Evolutionary conservation across 108 stramenopile species (phyloP).

Genomic region (Cyclotella atomus): DNA sequence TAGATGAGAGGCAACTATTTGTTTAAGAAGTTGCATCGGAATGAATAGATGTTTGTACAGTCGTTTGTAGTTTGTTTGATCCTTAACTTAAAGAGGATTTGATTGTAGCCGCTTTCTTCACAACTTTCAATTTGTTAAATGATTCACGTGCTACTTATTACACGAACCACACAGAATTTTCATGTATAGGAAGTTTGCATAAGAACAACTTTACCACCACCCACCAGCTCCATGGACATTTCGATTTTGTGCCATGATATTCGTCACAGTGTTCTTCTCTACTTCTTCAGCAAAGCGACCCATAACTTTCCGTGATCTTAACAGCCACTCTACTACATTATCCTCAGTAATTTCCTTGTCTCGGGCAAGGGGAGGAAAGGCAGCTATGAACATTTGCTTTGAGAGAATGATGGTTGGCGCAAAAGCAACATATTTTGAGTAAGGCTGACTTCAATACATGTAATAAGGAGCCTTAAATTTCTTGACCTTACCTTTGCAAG

Average conservation of each 20-base stretch:
- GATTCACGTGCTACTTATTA: no score
- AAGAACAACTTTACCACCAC: neutral
- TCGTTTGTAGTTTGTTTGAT: no score
- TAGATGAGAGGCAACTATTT: no score
- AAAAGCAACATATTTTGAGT: neutral
- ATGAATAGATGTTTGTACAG: no score
- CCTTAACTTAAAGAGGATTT: no score
- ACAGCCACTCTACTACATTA: neutral
- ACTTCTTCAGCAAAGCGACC: neutral
- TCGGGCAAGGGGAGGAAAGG: conserved; percentile 34
- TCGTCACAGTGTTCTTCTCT: neutral
- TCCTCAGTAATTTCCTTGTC: conserved; percentile 1
- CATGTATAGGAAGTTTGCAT: neutral
- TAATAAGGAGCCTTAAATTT: neutral
- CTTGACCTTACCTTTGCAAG: neutral
- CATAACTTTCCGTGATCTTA: conserved; percentile 5
- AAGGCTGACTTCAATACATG: neutral
- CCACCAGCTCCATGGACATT: neutral
- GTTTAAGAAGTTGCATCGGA: no score
- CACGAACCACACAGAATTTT: no score
- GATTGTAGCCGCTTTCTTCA: no score
- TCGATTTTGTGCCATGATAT: neutral
- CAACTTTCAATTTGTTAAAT: no score
- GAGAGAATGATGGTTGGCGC: conserved; percentile 18
- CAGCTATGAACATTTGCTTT: conserved; percentile 56